Conservation (phyloP, 345 rosid genomes). For the Rhodamnia argentea region DNA sequence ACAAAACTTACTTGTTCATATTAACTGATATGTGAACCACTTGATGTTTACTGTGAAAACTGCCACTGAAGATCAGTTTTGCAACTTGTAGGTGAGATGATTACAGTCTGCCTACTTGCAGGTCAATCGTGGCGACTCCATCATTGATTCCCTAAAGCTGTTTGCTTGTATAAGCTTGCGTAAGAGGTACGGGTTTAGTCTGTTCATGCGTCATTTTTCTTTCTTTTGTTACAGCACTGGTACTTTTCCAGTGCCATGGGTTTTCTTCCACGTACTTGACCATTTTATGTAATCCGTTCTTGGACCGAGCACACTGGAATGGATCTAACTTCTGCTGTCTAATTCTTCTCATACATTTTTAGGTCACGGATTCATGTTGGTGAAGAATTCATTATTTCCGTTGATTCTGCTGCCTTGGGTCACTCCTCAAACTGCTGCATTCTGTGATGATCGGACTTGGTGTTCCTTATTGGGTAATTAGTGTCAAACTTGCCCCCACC, state of each 20-base stretch:
- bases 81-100: constrained; percentile 28
- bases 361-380: not conserved
- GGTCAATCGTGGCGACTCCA: not conserved
- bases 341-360: not conserved
- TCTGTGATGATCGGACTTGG: not conserved
- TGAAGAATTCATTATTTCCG: not conserved
- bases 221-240: not conserved
- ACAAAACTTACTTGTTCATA: constrained; percentile 57
- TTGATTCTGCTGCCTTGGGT: not conserved
- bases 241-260: not conserved
- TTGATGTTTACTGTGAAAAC: constrained; percentile 17
- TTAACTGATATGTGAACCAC: constrained; percentile 32
- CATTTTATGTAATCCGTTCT: not conserved
- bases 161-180: not conserved
- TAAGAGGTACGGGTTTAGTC: not conserved
- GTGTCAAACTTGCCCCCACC: not conserved
- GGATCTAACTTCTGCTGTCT: not conserved
- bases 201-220: not conserved
- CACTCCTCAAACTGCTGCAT: not conserved
- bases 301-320: not conserved
- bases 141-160: not conserved
- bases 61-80: constrained; percentile 16
- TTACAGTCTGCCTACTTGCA: constrained; percentile 34
- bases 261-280: not conserved
- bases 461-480: not conserved